Conservation (phyloP, 345 rosid genomes). For the Arabidopsis thaliana region DNA sequence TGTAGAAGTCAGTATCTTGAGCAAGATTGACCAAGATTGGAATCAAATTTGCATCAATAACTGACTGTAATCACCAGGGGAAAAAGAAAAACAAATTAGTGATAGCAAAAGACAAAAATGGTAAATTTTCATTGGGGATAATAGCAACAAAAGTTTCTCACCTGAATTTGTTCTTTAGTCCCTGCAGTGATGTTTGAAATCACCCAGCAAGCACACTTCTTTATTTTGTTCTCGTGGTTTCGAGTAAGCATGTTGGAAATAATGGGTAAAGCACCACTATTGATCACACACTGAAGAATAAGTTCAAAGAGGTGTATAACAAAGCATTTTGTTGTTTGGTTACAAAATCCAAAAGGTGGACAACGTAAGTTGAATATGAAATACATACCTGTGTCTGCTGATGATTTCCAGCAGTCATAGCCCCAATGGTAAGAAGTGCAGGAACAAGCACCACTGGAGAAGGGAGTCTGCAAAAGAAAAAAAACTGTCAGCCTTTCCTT, state of each 20-base stretch:
- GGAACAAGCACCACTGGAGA: background rate
- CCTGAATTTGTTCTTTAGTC: background rate
- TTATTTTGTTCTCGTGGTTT: background rate
- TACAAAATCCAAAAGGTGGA: background rate
- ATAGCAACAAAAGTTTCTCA: background rate
- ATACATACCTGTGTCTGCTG: background rate
- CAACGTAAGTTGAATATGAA: background rate
- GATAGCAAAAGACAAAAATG: background rate
- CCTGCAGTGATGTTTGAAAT: conserved; percentile 16
- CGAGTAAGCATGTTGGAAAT: background rate
- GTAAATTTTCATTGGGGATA: background rate
- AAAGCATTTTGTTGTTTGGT: background rate
- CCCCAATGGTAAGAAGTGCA: background rate
- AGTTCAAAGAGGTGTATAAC: conserved; percentile 2
- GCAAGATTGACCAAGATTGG: background rate
- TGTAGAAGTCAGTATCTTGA: background rate
- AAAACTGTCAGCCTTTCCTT: background rate
- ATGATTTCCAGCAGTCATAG: background rate
- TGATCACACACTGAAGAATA: background rate
- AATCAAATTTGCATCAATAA: background rate
- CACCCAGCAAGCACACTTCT: background rate
- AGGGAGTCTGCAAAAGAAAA: background rate
- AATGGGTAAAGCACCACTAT: background rate
- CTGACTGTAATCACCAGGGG: background rate
- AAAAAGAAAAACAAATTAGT: background rate